These are phyloP conservation scores for Cyclotella atomus DNA, from an alignment of 108 stramenopile genomes.

Conservation along the genomic window DNA sequence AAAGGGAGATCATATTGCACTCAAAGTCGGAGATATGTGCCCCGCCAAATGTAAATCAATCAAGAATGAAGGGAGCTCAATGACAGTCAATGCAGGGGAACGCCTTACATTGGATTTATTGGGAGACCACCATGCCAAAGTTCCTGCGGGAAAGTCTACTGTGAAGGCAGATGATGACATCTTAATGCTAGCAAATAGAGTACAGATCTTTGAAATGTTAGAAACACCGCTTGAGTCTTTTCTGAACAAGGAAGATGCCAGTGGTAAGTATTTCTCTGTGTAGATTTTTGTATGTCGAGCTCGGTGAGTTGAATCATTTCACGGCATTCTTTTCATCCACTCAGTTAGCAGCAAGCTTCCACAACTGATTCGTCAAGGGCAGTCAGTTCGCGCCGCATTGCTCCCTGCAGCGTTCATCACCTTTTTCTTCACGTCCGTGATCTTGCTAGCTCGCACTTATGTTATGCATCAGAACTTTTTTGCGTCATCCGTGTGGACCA, in stretches of 20 bases:
- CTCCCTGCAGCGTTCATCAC: constrained; percentile 39
- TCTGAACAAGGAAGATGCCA: constrained; percentile 50
- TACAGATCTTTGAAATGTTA: constrained; percentile 63
- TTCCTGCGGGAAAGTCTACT: constrained; percentile 59
- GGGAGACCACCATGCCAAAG: not conserved
- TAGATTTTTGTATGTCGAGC: too few species aligned
- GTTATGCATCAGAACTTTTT: constrained; percentile 21
- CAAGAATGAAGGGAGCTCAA: not conserved
- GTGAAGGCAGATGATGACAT: constrained; percentile 55
- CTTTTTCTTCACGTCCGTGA: constrained; percentile 42
- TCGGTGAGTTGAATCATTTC: not conserved
- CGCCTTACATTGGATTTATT: constrained; percentile 56
- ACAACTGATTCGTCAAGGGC: constrained; percentile 63
- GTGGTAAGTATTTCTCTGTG: too few species aligned
- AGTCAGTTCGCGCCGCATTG: constrained; percentile 51
- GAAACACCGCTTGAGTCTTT: constrained; percentile 76
- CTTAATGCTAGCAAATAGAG: constrained; percentile 65
- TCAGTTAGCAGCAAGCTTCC: constrained; percentile 49
- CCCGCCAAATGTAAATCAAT: constrained; percentile 50
- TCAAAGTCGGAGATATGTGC: constrained; percentile 79
- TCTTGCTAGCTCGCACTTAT: constrained; percentile 53
- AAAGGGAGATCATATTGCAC: constrained; percentile 75
- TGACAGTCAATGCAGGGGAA: constrained; percentile 52
- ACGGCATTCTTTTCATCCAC: not conserved
- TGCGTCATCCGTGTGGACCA: constrained; percentile 49